A percentile compares a stretch with the other conserved stretches of the same genome.
Evolutionary conservation across 2,329 filamentous ascomycete species (phyloP).

Genomic region (Trichoderma sp.): DNA sequence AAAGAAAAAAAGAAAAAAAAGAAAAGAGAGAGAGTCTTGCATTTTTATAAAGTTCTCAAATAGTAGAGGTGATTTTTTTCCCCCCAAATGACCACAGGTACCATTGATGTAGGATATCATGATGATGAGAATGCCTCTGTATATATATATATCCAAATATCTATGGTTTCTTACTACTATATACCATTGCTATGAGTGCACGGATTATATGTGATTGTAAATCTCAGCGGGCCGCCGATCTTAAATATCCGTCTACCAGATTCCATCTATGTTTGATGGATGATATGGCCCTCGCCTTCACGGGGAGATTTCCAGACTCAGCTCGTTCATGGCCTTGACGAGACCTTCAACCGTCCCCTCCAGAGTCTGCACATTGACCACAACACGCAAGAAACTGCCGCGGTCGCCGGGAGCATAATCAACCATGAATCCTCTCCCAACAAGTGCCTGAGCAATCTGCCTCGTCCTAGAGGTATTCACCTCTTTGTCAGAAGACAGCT

Average conservation of each 20-base stretch:
- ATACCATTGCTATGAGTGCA: neutral
- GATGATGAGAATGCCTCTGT: neutral
- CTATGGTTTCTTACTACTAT: neutral
- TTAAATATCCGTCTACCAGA: neutral
- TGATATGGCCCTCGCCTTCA: neutral
- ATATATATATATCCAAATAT: neutral
- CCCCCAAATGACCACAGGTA: too few relatives aligned
- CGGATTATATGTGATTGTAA: neutral
- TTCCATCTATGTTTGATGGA: neutral
- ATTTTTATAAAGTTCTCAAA: too few relatives aligned
- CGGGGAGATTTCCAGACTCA: conserved; percentile 32
- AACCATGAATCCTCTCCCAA: conserved; percentile 55
- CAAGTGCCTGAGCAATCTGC: conserved; percentile 46
- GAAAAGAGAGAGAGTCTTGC: too few relatives aligned
- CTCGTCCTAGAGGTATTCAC: conserved; percentile 50
- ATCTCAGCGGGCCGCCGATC: too few relatives aligned
- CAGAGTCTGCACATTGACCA: conserved; percentile 56
- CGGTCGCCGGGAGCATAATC: conserved; percentile 57
- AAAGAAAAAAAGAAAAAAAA: too few relatives aligned
- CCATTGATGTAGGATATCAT: neutral
- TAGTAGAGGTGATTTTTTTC: too few relatives aligned
- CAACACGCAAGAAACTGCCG: conserved; percentile 58
- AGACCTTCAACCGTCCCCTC: conserved; percentile 51
- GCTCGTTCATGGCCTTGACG: conserved; percentile 50
- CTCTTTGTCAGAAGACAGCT: conserved; percentile 40